Conservation (phyloP, 1,139 yeast genomes). For the Yamadazyma membranifaciens region DNA sequence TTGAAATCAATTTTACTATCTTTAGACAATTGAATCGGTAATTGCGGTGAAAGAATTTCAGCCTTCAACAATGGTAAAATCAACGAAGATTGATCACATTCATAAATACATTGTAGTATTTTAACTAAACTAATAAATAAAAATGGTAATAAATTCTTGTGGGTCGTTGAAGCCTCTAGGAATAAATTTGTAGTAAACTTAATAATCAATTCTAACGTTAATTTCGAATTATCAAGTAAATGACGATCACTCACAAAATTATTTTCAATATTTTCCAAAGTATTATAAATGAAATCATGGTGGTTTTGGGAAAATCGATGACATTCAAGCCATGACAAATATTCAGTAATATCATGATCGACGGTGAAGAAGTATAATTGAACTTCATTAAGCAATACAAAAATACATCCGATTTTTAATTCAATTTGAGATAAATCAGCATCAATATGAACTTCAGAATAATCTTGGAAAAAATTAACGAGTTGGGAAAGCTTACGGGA, state of each 20-base stretch:
- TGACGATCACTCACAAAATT: conserved; percentile 5
- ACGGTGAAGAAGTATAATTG: conserved; percentile 4
- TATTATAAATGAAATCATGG: neutral
- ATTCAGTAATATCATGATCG: too few species aligned
- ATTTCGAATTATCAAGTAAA: conserved; percentile 6
- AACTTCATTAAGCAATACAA: conserved; percentile 1
- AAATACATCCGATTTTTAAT: conserved; percentile 1
- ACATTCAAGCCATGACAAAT: neutral
- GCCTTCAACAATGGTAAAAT: conserved; percentile 2
- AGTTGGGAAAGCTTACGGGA: neutral
- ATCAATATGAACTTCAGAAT: neutral
- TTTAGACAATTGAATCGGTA: conserved; percentile 22
- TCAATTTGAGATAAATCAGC: neutral
- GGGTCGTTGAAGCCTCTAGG: neutral
- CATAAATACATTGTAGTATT: conserved; percentile 4
- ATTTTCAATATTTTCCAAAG: neutral
- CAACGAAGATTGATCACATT: conserved; percentile 2
- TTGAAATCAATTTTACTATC: conserved; percentile 17
- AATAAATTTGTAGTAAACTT: conserved; percentile 2
- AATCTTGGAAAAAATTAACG: neutral
- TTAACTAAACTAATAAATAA: conserved; percentile 4
- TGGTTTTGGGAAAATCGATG: neutral
- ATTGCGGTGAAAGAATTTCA: conserved; percentile 15
- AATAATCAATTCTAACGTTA: conserved; percentile 2
- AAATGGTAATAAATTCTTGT: neutral